Evolutionary conservation across 768 basidiomycete species (phyloP).

Genomic region (Agaricus subrufescens): DNA sequence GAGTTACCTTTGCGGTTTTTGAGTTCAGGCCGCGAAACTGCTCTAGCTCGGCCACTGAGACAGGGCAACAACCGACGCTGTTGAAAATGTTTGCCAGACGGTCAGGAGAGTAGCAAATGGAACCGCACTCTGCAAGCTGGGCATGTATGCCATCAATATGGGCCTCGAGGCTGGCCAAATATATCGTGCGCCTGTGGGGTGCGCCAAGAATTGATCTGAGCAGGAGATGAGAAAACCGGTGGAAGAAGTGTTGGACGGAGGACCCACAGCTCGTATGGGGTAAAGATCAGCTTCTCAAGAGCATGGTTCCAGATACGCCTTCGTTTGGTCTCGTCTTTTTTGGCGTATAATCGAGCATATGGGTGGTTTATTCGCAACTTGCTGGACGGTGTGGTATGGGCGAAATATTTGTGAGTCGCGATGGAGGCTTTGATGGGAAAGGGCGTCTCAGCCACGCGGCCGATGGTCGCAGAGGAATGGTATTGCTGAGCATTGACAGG

Average conservation of each 20-base stretch:
- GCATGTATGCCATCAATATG: constrained; percentile 67
- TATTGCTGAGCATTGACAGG: neutral
- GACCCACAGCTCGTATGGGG: constrained; percentile 59
- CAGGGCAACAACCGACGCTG: constrained; percentile 49
- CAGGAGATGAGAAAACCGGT: neutral
- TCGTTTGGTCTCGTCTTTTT: constrained; percentile 59
- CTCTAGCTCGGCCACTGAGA: constrained; percentile 51
- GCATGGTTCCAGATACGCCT: constrained; percentile 77
- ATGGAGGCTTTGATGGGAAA: neutral
- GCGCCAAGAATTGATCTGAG: constrained; percentile 61
- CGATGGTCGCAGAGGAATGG: neutral
- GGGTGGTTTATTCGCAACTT: constrained; percentile 47
- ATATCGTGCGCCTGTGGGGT: constrained; percentile 64
- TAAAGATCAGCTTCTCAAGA: constrained; percentile 69
- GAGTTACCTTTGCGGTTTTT: constrained; percentile 66
- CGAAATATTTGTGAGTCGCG: constrained; percentile 1
- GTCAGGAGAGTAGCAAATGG: neutral
- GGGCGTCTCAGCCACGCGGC: neutral
- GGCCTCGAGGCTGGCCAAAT: constrained; percentile 67
- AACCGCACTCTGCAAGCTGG: constrained; percentile 39
- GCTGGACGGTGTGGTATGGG: constrained; percentile 7
- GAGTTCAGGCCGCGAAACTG: constrained; percentile 69
- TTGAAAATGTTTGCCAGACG: neutral
- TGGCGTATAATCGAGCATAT: constrained; percentile 65
- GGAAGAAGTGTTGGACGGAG: neutral